Conservation (phyloP, 768 basidiomycete species). For the Ramaria sp. region DNA sequence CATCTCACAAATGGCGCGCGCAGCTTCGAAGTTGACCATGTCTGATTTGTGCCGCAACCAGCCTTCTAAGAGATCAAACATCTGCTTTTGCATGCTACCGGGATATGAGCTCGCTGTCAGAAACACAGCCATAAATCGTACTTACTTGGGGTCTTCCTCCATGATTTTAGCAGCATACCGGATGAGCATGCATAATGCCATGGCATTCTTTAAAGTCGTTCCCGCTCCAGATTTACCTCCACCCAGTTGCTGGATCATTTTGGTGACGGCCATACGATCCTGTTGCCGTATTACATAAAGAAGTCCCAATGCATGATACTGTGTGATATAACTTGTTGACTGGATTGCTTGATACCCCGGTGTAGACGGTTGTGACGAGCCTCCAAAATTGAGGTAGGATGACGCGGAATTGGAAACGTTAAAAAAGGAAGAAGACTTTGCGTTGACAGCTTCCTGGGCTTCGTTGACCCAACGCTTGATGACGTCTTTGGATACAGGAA, state of each 20-base stretch:
- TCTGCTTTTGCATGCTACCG: constrained; percentile 76
- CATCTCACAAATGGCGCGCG: constrained; percentile 96
- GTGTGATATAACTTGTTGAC: constrained; percentile 86
- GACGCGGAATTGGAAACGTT: constrained; percentile 33
- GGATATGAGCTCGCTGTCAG: background rate
- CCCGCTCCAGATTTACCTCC: constrained; percentile 79
- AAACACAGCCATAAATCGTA: constrained; percentile 9
- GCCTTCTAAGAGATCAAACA: constrained; percentile 87
- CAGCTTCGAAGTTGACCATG: constrained; percentile 99
- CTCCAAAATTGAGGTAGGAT: constrained; percentile 68
- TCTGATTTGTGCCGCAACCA: constrained; percentile 98
- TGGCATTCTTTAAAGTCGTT: constrained; percentile 83
- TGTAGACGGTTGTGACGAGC: constrained; percentile 32
- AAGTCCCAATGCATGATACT: constrained; percentile 93
- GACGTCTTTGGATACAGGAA: constrained; percentile 86
- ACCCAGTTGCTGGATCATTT: constrained; percentile 97
- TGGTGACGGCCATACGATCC: constrained; percentile 97
- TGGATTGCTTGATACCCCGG: constrained; percentile 66
- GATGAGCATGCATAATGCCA: constrained; percentile 98
- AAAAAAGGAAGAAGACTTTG: constrained; percentile 72
- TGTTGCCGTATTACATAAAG: constrained; percentile 93
- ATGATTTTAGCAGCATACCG: constrained; percentile 97
- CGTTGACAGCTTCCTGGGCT: constrained; percentile 89
- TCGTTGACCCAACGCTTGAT: constrained; percentile 99
- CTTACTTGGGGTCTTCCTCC: constrained; percentile 97